Base-by-base conservation (phyloP, 768 basidiomycete genomes). In the Botryobasidium botryosum region DNA sequence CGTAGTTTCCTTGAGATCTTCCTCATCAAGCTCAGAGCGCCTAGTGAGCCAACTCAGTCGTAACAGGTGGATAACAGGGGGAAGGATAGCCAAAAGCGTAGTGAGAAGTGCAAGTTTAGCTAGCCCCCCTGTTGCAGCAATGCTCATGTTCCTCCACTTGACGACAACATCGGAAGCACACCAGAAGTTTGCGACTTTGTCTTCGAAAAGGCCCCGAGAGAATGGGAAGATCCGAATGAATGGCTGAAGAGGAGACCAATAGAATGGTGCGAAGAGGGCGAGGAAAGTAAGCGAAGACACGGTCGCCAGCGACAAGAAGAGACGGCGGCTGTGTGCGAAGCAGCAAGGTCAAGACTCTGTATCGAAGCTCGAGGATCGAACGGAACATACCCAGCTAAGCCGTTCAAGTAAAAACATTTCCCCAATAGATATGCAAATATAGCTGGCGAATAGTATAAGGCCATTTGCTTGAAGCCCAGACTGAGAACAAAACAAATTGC, bases 131-230 rank as follows among this genome's bases (percentile, higher is more conserved):
- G 64, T 56, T 1, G 67, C 58, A 4, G 70, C 66, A 65, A 66
- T 72, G 6, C 52, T 47, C 25, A 55, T 46, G 24, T 60, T 59
- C 40, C 71, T 75, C 80, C 91, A 94, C 58, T 92, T 94, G 62
- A 96, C 59, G 12, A 82, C 61, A 20, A 91, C 77, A 57, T 96
- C 87, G 15, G 79, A 75, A 26, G 87, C 84, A 59, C 91, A 94
- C 91, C 91, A 97, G 57, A 92, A 85, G 58, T 97, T 97, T 32
- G 91, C 87, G 20, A 97, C 91, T 56, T 92, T 91, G 64, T 92
- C 87, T 57, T 92, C 88, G 55, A 91, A 91, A 2, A 91, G 66
- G 12, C 90, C 91, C 24, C 91, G 77, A 5, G 72, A 69, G 57
- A 97, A 87, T 0, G 91, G 91, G 58, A 97, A 97, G 45, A 94